Evolutionary conservation across 2,329 filamentous ascomycete genomes (phyloP), one percentile per base, ranked within the genome.

Genomic region (Xylariaceae sp.): DNA sequence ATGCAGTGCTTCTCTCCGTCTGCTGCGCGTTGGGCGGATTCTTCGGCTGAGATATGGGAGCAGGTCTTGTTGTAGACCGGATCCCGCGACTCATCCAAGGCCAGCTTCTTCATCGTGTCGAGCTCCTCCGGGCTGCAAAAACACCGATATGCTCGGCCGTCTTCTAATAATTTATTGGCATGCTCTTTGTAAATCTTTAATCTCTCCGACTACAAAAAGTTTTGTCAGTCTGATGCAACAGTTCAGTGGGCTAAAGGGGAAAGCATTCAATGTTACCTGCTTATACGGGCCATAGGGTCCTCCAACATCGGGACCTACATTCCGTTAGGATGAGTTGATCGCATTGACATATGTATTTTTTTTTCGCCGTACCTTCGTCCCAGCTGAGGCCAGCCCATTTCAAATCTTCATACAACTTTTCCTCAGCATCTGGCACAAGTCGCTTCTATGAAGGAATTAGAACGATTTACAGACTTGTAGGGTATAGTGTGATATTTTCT

Each of bases 301-400:
- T 37, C 87, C 89, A 40, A 89, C 79, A 64, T 88, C 81, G 3
- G 94, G 94, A 2, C 91, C 86, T 88, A 60, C 42, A 34, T 9
- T 19, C 32, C 47, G 42, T 60, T 46, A 63, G 50, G 55, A 62
- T 44, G 41, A 58, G 27, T n/a, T 11, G 8, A 35, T 30, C 27
- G 39, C 9, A 32, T 19, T n/a, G 35, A 6, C 29, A 3, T 30
- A 19, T 19, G 19, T 19, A 19, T 19, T 19, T 19, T 2, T 19
- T 19, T 45, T 26, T 48, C 51, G 35, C 53, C 64, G 40, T 64
- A 86, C 86, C 91, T 82, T 99, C 95, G 71, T 96, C 91, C 92
- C 92, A 99, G 51, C 86, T 75, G 34, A 99, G 74, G 0, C 91
- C 91, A 19, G 91, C 88, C 94, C 94, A 99, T 73, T 79, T 78